These are phyloP conservation scores for Elsinoe arachidis DNA, from an alignment of 2,329 filamentous ascomycete genomes.

Conservation along the genomic window DNA sequence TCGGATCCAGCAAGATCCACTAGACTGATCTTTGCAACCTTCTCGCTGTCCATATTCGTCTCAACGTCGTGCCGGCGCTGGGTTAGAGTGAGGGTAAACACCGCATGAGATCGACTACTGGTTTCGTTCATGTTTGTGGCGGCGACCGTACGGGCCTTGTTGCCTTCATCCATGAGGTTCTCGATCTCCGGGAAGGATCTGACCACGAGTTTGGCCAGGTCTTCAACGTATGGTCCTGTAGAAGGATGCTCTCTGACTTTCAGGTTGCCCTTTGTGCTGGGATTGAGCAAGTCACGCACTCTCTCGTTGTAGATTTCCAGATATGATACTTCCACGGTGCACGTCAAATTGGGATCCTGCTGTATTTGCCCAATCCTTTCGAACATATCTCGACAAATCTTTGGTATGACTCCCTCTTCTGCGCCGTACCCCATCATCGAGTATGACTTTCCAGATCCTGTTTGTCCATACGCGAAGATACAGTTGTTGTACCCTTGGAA, in stretches of 20 bases:
- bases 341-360: conserved; percentile 66
- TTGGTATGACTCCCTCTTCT: conserved; percentile 90
- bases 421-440: conserved; percentile 99
- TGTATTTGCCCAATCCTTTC: conserved; percentile 64
- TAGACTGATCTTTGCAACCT: conserved; percentile 94
- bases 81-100: conserved; percentile 91
- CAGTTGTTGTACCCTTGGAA: conserved; percentile 99
- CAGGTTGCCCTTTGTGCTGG: conserved; percentile 87
- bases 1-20: conserved; percentile 98
- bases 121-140: conserved; percentile 99
- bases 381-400: conserved; percentile 98
- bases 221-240: conserved; percentile 95
- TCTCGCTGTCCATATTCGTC: conserved; percentile 95
- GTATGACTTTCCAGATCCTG: conserved; percentile 96
- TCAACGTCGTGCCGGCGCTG: conserved; percentile 87
- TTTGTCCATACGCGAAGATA: conserved; percentile 98
- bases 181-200: conserved; percentile 93
- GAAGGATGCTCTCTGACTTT: conserved; percentile 97
- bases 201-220: conserved; percentile 90
- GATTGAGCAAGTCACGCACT: conserved; percentile 90
- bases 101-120: conserved; percentile 93
- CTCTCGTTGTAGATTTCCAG: conserved; percentile 99
- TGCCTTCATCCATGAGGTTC: conserved; percentile 96
- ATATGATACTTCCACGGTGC: conserved; percentile 96
- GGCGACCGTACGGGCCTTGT: conserved; percentile 95